These are phyloP conservation scores for Scleroderma citrinum DNA, from an alignment of 768 basidiomycete species.

Conservation along the genomic window DNA sequence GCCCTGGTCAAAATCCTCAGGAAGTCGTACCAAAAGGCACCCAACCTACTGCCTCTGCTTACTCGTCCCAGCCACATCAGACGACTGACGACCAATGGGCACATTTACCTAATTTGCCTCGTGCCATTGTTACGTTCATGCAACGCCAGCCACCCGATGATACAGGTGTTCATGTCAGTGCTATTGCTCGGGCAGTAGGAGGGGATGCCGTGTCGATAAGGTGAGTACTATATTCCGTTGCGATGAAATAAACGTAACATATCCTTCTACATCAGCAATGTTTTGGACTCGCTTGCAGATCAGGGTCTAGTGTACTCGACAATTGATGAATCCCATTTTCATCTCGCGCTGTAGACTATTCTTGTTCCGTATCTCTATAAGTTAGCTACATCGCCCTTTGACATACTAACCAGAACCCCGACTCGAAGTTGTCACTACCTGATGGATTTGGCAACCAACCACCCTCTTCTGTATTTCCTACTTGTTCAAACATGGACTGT, in stretches of 20 bases:
- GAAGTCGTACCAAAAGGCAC: constrained; percentile 7
- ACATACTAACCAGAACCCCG: too few species aligned
- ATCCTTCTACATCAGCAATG: constrained; percentile 42
- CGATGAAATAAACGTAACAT: not conserved
- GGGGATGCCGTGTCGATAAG: constrained; percentile 56
- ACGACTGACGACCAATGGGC: constrained; percentile 40
- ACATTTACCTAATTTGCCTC: constrained; percentile 54
- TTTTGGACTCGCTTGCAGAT: constrained; percentile 72
- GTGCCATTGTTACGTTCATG: constrained; percentile 63
- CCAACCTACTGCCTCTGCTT: constrained; percentile 31
- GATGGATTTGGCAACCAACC: too few species aligned
- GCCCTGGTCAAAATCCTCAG: constrained; percentile 23
- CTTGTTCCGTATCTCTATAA: too few species aligned
- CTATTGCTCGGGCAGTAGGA: constrained; percentile 63
- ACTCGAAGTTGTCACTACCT: too few species aligned
- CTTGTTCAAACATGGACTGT: not conserved
- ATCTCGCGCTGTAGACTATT: not conserved
- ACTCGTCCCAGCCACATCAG: constrained; percentile 32
- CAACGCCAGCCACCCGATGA: constrained; percentile 36
- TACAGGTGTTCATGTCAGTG: constrained; percentile 71
- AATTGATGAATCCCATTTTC: constrained; percentile 71
- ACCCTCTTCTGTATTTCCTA: too few species aligned
- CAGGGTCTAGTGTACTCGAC: constrained; percentile 78
- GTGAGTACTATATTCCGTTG: constrained; percentile 23
- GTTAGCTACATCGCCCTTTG: too few species aligned